These are phyloP conservation scores for Globisporangium apiculatum DNA, from an alignment of 352 stramenopile genomes.

Conservation along the genomic window DNA sequence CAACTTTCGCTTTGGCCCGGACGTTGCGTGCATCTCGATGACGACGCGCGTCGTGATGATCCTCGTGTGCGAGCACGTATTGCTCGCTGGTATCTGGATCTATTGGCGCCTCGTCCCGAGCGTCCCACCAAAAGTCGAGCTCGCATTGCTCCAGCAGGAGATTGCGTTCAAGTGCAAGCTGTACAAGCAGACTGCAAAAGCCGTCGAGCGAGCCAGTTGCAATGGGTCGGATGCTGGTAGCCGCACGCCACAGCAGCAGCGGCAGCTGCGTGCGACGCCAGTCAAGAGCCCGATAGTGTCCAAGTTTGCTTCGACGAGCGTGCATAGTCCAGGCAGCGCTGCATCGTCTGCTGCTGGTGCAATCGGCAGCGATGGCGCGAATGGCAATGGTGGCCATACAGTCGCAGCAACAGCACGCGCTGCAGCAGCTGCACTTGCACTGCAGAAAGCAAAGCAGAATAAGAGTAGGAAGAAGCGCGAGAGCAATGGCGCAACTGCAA, in stretches of 20 bases:
- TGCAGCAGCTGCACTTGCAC: slow-evolving; percentile 2
- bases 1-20: slow-evolving; percentile 63
- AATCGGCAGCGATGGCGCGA: background rate
- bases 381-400: background rate
- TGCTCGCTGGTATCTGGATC: slow-evolving; percentile 48
- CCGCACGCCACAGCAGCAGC: slow-evolving; percentile 1
- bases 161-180: slow-evolving; percentile 69
- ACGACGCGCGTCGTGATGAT: slow-evolving; percentile 78
- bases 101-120: slow-evolving; percentile 67
- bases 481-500: slow-evolving; percentile 10
- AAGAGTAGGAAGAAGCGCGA: slow-evolving; percentile 5
- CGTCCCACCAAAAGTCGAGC: slow-evolving; percentile 49
- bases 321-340: background rate
- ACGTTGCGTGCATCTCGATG: slow-evolving; percentile 70
- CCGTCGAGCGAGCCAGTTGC: slow-evolving; percentile 10
- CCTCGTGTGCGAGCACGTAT: slow-evolving; percentile 59
- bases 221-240: background rate
- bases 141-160: slow-evolving; percentile 63
- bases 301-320: slow-evolving; percentile 19
- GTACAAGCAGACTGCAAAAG: slow-evolving; percentile 33
- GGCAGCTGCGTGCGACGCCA: slow-evolving; percentile 1
- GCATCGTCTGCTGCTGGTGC: background rate
- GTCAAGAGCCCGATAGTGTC: slow-evolving; percentile 1
- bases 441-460: slow-evolving; percentile 7
- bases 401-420: slow-evolving; percentile 12